Conservation (phyloP, 2,329 filamentous ascomycete species). For the Trichoderma sp. region DNA sequence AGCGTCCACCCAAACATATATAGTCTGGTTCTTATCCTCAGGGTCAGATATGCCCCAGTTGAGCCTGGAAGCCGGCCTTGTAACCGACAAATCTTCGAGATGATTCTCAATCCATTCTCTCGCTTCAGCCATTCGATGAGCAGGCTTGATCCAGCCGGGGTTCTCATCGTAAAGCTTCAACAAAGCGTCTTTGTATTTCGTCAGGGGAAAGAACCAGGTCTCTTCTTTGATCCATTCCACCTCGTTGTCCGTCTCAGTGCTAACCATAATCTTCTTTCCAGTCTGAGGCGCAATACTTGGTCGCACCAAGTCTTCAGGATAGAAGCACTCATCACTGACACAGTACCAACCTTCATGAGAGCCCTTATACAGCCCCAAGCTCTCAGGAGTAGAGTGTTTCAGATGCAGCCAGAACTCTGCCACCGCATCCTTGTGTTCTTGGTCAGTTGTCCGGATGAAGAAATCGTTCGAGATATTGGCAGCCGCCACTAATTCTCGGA, state of each 20-base stretch:
- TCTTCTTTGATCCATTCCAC: slow-evolving; percentile 93
- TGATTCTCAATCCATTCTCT: slow-evolving; percentile 75
- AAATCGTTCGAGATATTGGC: slow-evolving; percentile 76
- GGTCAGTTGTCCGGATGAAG: slow-evolving; percentile 91
- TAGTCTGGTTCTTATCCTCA: slow-evolving; percentile 80
- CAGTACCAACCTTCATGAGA: slow-evolving; percentile 97
- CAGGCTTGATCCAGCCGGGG: slow-evolving; percentile 75
- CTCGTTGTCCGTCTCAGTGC: slow-evolving; percentile 84
- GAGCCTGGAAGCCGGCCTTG: slow-evolving; percentile 75
- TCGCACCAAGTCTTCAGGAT: slow-evolving; percentile 76
- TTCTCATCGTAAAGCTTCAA: slow-evolving; percentile 80
- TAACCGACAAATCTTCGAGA: slow-evolving; percentile 86
- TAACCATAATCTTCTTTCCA: slow-evolving; percentile 80
- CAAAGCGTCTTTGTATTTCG: slow-evolving; percentile 76
- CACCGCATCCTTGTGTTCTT: slow-evolving; percentile 80
- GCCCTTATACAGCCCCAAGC: slow-evolving; percentile 78
- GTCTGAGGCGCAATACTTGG: slow-evolving; percentile 76
- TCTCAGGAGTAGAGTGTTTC: slow-evolving; percentile 55
- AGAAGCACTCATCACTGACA: slow-evolving; percentile 95
- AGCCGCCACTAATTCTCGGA: slow-evolving; percentile 71
- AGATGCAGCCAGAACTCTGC: slow-evolving; percentile 87
- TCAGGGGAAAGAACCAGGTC: slow-evolving; percentile 94
- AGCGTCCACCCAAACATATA: slow-evolving; percentile 98
- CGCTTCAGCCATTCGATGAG: slow-evolving; percentile 75
- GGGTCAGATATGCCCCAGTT: slow-evolving; percentile 91